Evolutionary conservation across 345 rosid species (phyloP), one percentile per base, ranked within the genome.

Genomic region (Microcos paniculata): DNA sequence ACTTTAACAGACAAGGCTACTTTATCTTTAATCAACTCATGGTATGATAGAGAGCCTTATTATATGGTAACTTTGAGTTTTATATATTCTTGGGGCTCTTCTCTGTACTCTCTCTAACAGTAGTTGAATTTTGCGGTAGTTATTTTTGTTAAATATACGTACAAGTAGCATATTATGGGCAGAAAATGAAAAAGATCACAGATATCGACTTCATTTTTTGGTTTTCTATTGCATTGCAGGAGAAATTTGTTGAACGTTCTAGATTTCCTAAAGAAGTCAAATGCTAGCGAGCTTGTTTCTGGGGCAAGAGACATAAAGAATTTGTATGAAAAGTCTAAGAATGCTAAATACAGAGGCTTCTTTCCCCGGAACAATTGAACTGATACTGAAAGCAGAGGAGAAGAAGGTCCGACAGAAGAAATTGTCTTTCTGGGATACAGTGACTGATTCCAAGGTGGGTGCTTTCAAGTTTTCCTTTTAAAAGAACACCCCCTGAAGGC

Each of bases 181-280:
- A 30, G n/a, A n/a, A n/a, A n/a, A n/a, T n/a, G 42, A 16, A 18
- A 57, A 1, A 42, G 42, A 26, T 67, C 35, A 45, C 56, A 2
- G 12, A 26, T 15, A n/a, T 12, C n/a, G n/a, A 11, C 12, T 38
- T 35, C 5, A 8, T n/a, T 70, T 31, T 48, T 55, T 6, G n/a
- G 55, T 67, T 57, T 14, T 51, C 6, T 51, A n/a, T n/a, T n/a
- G n/a, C n/a, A 7, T 67, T 82, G 79, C 93, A 96, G 99, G 91
- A 91, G 93, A 49, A 96, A 96, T 79, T 78, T 96, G 83, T 62
- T 93, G 82, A 88, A 92, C 56, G 99, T 93, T 70, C 52, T 93
- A 82, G 93, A 91, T 51, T 96, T 96, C 80, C 87, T 96, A 42
- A 90, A 88, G 87, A 89, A 86, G 80, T 97, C 99, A 0, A 93